These are phyloP conservation scores for Didymella exigua DNA, from an alignment of 2,329 filamentous ascomycete genomes.

Conservation along the genomic window DNA sequence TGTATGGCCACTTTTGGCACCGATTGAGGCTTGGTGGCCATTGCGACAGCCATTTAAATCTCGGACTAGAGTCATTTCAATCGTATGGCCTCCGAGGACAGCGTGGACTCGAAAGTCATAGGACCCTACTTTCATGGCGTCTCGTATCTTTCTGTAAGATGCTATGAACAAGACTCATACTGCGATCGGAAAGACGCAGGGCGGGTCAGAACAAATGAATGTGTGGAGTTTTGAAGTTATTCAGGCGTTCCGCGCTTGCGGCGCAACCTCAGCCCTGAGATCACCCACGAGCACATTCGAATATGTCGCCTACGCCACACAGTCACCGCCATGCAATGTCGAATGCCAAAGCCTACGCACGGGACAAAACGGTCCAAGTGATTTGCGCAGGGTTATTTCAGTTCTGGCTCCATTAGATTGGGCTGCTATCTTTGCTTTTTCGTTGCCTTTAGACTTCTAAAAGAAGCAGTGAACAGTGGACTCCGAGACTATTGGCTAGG, in stretches of 20 bases:
- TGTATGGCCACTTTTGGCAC: conserved; percentile 1
- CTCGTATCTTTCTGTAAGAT: not conserved
- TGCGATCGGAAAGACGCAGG: not conserved
- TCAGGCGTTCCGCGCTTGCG: conserved; percentile 1
- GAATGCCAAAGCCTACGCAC: not conserved
- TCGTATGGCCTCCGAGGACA: not conserved
- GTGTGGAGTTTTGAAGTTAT: not conserved
- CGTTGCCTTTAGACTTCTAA: not conserved
- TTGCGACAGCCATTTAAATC: conserved; percentile 11
- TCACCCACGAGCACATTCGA: conserved; percentile 8
- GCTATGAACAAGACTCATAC: not conserved
- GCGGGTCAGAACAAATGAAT: not conserved
- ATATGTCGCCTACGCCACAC: conserved; percentile 8
- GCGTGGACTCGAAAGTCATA: not conserved
- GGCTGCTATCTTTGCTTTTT: conserved; percentile 10
- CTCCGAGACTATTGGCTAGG: not conserved
- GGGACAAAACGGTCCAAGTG: conserved; percentile 2
- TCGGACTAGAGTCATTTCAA: not conserved
- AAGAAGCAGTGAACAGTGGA: not conserved
- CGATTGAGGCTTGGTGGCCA: not conserved
- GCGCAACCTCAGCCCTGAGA: conserved; percentile 3
- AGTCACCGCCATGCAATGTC: not conserved
- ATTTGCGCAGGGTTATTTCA: conserved; percentile 8
- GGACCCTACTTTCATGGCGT: not conserved
- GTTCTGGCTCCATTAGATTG: not conserved